These are phyloP conservation scores for Colletotrichum sp. DNA, from an alignment of 2,329 filamentous ascomycete species.

Conservation along the genomic window DNA sequence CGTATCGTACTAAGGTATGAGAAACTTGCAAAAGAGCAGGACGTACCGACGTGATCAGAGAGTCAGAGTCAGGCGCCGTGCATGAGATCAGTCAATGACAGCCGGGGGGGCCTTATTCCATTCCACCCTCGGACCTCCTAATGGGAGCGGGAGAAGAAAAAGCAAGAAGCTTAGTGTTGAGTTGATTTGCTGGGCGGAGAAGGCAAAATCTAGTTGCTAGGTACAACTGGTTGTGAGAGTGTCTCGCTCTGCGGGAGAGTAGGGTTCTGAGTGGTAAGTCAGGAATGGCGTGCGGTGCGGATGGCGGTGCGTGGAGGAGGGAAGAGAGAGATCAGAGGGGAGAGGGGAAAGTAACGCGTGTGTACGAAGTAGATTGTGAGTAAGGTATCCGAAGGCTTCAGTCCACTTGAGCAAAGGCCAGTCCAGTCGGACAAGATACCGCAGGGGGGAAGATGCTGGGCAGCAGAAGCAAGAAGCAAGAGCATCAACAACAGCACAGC, in stretches of 20 bases:
- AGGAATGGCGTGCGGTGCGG: neutral
- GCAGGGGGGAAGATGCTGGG: neutral
- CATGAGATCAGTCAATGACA: constrained; percentile 21
- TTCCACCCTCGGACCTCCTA: constrained; percentile 20
- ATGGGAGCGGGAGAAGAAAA: constrained; percentile 5
- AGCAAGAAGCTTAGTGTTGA: constrained; percentile 10
- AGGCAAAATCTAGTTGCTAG: constrained; percentile 20
- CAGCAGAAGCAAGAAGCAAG: neutral
- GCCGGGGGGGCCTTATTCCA: constrained; percentile 15
- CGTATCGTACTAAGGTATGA: neutral
- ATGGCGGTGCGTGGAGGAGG: neutral
- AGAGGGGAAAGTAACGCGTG: neutral
- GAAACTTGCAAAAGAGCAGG: neutral
- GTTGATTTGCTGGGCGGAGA: constrained; percentile 10
- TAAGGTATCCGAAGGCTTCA: neutral
- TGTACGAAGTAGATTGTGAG: constrained; percentile 5
- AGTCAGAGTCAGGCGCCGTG: constrained; percentile 14
- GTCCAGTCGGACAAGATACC: constrained; percentile 5
- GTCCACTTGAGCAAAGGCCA: neutral
- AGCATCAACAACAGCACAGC: neutral
- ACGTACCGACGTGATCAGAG: constrained; percentile 17
- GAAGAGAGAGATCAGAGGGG: neutral
- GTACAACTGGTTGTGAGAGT: constrained; percentile 5
- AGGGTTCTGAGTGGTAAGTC: neutral
- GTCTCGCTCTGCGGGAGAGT: neutral